These are phyloP conservation scores for Barnettozyma vustinii DNA, from an alignment of 805 yeast species.

Conservation along the genomic window DNA sequence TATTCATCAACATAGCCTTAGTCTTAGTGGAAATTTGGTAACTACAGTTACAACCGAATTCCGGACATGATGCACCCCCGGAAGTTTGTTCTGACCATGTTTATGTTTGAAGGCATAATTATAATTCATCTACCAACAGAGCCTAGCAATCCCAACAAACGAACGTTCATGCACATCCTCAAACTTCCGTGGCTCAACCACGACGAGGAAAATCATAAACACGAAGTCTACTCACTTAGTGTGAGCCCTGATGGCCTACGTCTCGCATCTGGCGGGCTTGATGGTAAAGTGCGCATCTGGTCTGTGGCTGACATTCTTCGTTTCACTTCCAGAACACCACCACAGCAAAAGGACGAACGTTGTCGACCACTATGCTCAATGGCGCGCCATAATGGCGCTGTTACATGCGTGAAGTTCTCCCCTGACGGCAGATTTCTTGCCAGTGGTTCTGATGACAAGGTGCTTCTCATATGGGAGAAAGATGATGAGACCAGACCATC, in stretches of 20 bases:
- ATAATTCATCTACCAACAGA: too few species aligned
- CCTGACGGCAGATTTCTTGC: slow-evolving; percentile 91
- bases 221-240: slow-evolving; percentile 81
- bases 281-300: slow-evolving; percentile 93
- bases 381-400: slow-evolving; percentile 96
- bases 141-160: too few species aligned
- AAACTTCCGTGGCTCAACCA: slow-evolving; percentile 73
- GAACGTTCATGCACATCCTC: slow-evolving; percentile 46
- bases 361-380: slow-evolving; percentile 74
- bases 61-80: too few species aligned
- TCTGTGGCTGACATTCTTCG: slow-evolving; percentile 49
- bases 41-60: too few species aligned
- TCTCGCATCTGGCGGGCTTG: slow-evolving; percentile 89
- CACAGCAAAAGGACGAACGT: slow-evolving; percentile 25
- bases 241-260: slow-evolving; percentile 79
- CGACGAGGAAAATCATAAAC: slow-evolving; percentile 68
- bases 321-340: slow-evolving; percentile 21
- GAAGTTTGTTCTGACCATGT: too few species aligned
- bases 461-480: slow-evolving; percentile 86
- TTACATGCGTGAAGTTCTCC: slow-evolving; percentile 86
- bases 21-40: too few species aligned
- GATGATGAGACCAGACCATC: slow-evolving; percentile 59
- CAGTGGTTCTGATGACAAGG: slow-evolving; percentile 92
- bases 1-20: too few species aligned
- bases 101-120: too few species aligned